Evolutionary conservation across 768 basidiomycete species (phyloP), one percentile per base, ranked within the genome.

Genomic region (Gelatoporia subvermispora): DNA sequence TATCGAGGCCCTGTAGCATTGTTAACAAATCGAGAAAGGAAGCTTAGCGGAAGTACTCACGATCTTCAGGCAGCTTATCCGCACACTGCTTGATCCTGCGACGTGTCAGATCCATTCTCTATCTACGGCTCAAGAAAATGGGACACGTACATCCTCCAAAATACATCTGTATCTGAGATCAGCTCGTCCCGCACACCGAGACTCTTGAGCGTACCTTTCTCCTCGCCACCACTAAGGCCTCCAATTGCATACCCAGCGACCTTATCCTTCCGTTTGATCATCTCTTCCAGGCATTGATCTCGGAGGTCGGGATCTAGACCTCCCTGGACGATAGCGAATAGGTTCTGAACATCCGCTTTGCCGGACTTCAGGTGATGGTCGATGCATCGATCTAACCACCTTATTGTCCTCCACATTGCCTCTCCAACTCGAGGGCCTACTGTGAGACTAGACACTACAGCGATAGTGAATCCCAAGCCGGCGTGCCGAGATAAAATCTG

Each of bases 241-340:
- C 92, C 93, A 48, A 95, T 88, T 8, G 92, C 92, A 64, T 88
- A 94, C 1, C 93, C 92, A n/a, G 90, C 81, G 3, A 94, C 81
- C n/a, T 68, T 68, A 51, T 84, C 75, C 56, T 76, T 84, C 34
- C 92, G 76, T 49, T 81, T 74, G 31, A 90, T 69, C 90, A 95
- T 94, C 44, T 85, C 86, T 47, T 84, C 78, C 10, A 93, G 62
- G 63, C 91, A 95, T 51, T 76, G 74, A 54, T 88, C 81, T 36
- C 92, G 77, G 35, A 95, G 76, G 0, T 62, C 63, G 18, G 76
- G 73, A 55, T 91, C 82, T 18, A 95, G 72, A 2, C 92, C 92
- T 28, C 92, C 92, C 66, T 95, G 92, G 8, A 94, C 81, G 47
- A 95, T 95, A 1, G 93, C 93, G 59, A 95, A 95, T 3, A 95